phyloP scores from a whole-genome alignment of 257 asterid genomes.

The Gentiana macrophylla region DNA sequence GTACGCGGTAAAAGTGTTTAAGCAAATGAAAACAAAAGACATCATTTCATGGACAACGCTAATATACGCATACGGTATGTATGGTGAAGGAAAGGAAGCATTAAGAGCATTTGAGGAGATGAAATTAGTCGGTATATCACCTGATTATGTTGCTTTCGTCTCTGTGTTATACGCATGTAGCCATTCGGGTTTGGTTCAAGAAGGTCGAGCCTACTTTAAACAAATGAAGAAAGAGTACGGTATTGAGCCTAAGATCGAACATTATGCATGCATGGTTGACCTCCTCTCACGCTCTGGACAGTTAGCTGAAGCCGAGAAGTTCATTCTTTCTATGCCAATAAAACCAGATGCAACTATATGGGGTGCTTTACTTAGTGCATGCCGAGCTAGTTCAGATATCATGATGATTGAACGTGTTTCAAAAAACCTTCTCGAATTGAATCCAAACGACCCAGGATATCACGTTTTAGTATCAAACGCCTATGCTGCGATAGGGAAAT shows the following conservation, averaged over 20 bases:
- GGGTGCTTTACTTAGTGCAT: conserved; percentile 77
- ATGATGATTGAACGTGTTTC: conserved; percentile 48
- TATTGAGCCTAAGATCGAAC: conserved; percentile 68
- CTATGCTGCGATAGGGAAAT: conserved; percentile 55
- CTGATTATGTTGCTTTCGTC: conserved; percentile 56
- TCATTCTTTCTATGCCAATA: conserved; percentile 60
- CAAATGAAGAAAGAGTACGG: conserved; percentile 55
- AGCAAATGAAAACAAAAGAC: conserved; percentile 54
- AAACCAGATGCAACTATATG: conserved; percentile 75
- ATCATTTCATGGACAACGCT: conserved; percentile 70
- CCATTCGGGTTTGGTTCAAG: conserved; percentile 77
- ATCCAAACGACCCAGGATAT: conserved; percentile 60
- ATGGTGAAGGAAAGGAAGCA: conserved; percentile 75
- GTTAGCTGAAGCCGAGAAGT: conserved; percentile 62
- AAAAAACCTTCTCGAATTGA: conserved; percentile 26
- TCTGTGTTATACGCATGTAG: conserved; percentile 67
- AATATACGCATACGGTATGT: conserved; percentile 74
- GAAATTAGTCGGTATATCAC: conserved; percentile 41
- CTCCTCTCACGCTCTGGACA: conserved; percentile 71
- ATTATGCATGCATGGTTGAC: conserved; percentile 78
- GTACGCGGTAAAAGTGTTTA: conserved; percentile 39
- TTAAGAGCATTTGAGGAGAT: conserved; percentile 46
- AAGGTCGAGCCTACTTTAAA: conserved; percentile 54
- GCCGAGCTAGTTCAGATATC: conserved; percentile 46
- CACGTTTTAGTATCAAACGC: conserved; percentile 63